These are phyloP conservation scores for Russula sp. DNA, from an alignment of 768 basidiomycete species.

Conservation along the genomic window DNA sequence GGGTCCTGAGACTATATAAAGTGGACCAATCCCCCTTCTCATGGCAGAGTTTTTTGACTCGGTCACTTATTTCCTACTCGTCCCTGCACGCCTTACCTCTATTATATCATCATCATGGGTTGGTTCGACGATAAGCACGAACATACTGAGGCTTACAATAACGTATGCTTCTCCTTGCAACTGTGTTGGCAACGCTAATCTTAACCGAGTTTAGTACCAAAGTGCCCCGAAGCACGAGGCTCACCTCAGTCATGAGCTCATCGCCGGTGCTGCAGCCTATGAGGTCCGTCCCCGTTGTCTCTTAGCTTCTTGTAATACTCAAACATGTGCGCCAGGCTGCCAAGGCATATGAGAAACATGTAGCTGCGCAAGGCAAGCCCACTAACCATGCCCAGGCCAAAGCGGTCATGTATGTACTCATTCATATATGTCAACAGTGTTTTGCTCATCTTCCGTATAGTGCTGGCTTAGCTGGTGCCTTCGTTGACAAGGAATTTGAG, in stretches of 20 bases:
- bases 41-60: neutral
- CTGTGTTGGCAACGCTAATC: neutral
- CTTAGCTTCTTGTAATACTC: neutral
- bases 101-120: conserved; percentile 1
- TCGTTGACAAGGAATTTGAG: conserved; percentile 48
- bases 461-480: conserved; percentile 48
- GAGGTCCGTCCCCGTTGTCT: conserved; percentile 34
- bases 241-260: conserved; percentile 53
- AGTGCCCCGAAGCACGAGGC: conserved; percentile 36
- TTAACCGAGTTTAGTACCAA: neutral
- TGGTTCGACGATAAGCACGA: neutral
- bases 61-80: neutral
- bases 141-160: neutral
- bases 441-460: conserved; percentile 25
- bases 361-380: conserved; percentile 41
- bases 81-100: neutral
- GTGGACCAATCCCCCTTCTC: neutral
- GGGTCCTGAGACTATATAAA: conserved; percentile 9
- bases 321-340: conserved; percentile 36
- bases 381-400: conserved; percentile 47
- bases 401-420: conserved; percentile 37
- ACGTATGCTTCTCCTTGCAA: neutral
- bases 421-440: neutral
- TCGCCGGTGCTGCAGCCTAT: conserved; percentile 60
- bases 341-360: conserved; percentile 56